These are phyloP conservation scores for Erythrobasidium yunnanense DNA, from an alignment of 768 basidiomycete species.

Conservation along the genomic window DNA sequence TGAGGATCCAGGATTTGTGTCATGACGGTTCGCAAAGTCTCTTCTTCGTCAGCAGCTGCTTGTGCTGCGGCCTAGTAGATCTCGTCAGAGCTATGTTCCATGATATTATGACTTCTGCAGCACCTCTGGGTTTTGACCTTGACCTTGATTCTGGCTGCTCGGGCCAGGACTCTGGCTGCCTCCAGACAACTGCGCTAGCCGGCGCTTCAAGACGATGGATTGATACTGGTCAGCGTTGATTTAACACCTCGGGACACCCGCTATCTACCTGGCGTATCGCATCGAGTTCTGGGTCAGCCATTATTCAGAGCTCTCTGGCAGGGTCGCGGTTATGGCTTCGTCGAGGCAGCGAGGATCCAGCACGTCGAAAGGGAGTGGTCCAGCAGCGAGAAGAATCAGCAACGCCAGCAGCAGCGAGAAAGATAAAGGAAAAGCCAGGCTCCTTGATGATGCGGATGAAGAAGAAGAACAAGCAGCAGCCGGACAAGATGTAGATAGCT, in stretches of 20 bases:
- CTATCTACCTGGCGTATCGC: constrained; percentile 46
- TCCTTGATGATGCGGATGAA: background rate
- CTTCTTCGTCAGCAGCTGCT: constrained; percentile 53
- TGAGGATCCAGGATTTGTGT: constrained; percentile 63
- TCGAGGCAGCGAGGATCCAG: too few relatives aligned
- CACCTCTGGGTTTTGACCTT: constrained; percentile 9
- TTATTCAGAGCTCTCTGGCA: too few relatives aligned
- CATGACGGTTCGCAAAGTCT: constrained; percentile 65
- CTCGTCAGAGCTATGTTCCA: background rate
- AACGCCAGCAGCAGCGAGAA: background rate
- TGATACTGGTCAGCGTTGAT: background rate
- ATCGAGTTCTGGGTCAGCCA: constrained; percentile 44
- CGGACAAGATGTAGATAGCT: constrained; percentile 14
- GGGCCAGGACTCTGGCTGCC: constrained; percentile 33
- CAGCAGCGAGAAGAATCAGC: background rate
- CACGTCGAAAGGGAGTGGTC: background rate
- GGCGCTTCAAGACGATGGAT: constrained; percentile 28
- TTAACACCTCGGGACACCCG: too few relatives aligned
- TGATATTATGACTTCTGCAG: constrained; percentile 24
- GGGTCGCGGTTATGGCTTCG: too few relatives aligned
- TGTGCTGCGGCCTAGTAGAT: constrained; percentile 33
- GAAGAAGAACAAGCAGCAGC: too few relatives aligned
- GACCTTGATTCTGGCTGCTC: constrained; percentile 6
- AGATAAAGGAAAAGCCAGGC: background rate
- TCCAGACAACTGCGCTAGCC: constrained; percentile 42